These are phyloP conservation scores for Cryptococcus sp. DNA, from an alignment of 1,284 basidiomycete genomes.

Conservation along the genomic window DNA sequence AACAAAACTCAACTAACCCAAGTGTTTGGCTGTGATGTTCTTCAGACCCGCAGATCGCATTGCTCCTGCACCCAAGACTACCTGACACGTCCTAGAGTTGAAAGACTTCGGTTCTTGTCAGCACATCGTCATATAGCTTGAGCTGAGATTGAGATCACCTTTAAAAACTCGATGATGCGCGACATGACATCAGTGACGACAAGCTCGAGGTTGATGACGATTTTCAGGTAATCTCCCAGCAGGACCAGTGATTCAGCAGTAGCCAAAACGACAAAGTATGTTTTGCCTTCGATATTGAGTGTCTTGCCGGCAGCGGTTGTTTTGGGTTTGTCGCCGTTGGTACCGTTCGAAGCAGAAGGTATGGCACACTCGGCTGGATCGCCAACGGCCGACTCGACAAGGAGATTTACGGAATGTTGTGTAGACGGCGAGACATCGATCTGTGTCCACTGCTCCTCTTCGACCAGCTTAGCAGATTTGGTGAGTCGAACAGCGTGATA, in stretches of 20 bases:
- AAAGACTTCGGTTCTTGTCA: constrained; percentile 63
- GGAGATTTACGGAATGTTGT: constrained; percentile 70
- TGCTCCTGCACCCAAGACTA: constrained; percentile 94
- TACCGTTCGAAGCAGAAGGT: constrained; percentile 17
- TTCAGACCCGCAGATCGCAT: constrained; percentile 97
- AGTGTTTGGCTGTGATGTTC: constrained; percentile 97
- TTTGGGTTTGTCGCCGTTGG: constrained; percentile 13
- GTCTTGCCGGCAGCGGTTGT: constrained; percentile 58
- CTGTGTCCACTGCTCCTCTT: constrained; percentile 61
- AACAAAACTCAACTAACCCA: constrained; percentile 62
- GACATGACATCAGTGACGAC: constrained; percentile 93
- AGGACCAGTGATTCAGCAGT: constrained; percentile 76
- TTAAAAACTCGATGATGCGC: constrained; percentile 91
- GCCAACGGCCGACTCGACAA: constrained; percentile 78
- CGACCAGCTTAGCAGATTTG: constrained; percentile 79
- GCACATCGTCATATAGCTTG: background rate
- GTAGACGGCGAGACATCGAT: constrained; percentile 68
- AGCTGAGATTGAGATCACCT: constrained; percentile 53
- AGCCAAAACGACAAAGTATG: constrained; percentile 83
- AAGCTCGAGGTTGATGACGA: constrained; percentile 84
- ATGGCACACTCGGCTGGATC: constrained; percentile 73
- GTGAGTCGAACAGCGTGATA: constrained; percentile 85
- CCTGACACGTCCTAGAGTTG: constrained; percentile 97
- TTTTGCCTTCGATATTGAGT: constrained; percentile 77
- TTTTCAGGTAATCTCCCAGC: constrained; percentile 80